phyloP scores from a whole-genome alignment of 2,329 filamentous ascomycete species.

The Dothideomycetes sp. region DNA sequence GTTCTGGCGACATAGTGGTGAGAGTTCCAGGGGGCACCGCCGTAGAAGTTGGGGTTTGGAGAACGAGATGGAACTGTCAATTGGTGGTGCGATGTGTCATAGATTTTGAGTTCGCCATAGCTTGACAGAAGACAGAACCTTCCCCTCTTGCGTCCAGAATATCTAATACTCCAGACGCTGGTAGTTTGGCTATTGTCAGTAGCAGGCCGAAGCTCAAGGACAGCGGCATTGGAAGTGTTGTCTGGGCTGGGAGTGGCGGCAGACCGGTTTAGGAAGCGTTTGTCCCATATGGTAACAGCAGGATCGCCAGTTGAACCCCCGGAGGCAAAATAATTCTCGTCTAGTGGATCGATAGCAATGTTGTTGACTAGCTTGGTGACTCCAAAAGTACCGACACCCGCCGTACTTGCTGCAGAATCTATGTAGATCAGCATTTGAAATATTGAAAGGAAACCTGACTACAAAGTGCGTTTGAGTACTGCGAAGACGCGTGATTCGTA shows the following conservation, averaged over 20 bases:
- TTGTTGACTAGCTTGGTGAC: slow-evolving; percentile 52
- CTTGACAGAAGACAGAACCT: slow-evolving; percentile 49
- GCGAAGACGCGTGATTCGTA: slow-evolving; percentile 32
- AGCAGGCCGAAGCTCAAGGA: slow-evolving; percentile 47
- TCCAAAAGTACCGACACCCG: slow-evolving; percentile 30
- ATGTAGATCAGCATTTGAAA: background rate
- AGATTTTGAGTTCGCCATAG: slow-evolving; percentile 46
- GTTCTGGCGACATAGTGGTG: slow-evolving; percentile 34
- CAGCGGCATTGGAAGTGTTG: slow-evolving; percentile 44
- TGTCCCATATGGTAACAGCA: slow-evolving; percentile 68
- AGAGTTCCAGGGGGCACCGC: slow-evolving; percentile 27
- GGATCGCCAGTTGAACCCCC: slow-evolving; percentile 62
- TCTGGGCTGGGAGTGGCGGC: slow-evolving; percentile 21
- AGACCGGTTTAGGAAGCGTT: slow-evolving; percentile 37
- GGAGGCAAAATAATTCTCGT: slow-evolving; percentile 77
- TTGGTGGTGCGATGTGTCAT: slow-evolving; percentile 43
- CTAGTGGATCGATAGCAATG: slow-evolving; percentile 65
- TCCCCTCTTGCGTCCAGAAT: slow-evolving; percentile 46
- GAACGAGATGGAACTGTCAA: slow-evolving; percentile 11
- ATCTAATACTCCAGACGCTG: slow-evolving; percentile 51
- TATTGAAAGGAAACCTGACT: too few species aligned
- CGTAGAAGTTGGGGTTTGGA: slow-evolving; percentile 15
- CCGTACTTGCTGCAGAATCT: slow-evolving; percentile 9
- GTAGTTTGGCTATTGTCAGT: slow-evolving; percentile 38
- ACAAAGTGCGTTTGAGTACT: too few species aligned